phyloP scores from a whole-genome alignment of 2,329 filamentous ascomycete species.

The Botrytis fabae region DNA sequence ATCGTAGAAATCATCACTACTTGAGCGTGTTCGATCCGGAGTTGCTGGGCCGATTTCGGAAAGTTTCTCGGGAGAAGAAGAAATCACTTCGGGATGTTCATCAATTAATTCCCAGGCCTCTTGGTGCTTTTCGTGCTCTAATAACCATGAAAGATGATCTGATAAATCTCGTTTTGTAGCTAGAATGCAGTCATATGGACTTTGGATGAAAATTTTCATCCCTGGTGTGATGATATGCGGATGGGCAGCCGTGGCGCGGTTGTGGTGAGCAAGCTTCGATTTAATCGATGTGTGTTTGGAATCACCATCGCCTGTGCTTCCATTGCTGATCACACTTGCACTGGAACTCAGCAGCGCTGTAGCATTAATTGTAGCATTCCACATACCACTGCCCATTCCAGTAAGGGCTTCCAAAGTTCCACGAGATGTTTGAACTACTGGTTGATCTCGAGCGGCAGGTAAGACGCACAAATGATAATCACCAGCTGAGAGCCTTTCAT shows the following conservation, averaged over 20 bases:
- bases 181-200: constrained; percentile 93
- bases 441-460: constrained; percentile 70
- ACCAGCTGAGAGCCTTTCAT: constrained; percentile 78
- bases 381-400: constrained; percentile 72
- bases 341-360: constrained; percentile 83
- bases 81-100: constrained; percentile 75
- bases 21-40: constrained; percentile 41
- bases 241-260: constrained; percentile 42
- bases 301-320: constrained; percentile 59
- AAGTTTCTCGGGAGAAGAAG: constrained; percentile 45
- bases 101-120: constrained; percentile 88
- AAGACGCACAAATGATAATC: constrained; percentile 90
- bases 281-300: constrained; percentile 48
- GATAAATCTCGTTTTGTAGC: constrained; percentile 82
- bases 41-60: constrained; percentile 46
- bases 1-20: constrained; percentile 69
- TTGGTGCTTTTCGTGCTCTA: constrained; percentile 78
- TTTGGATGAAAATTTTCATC: constrained; percentile 89
- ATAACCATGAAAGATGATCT: constrained; percentile 83
- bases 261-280: constrained; percentile 43
- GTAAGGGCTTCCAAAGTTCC: constrained; percentile 77
- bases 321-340: constrained; percentile 68
- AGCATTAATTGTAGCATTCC: constrained; percentile 88
- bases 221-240: constrained; percentile 48
- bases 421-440: constrained; percentile 59